These are phyloP conservation scores for Aspergillus chevalieri DNA, from an alignment of 2,329 filamentous ascomycete genomes.

Conservation along the genomic window DNA sequence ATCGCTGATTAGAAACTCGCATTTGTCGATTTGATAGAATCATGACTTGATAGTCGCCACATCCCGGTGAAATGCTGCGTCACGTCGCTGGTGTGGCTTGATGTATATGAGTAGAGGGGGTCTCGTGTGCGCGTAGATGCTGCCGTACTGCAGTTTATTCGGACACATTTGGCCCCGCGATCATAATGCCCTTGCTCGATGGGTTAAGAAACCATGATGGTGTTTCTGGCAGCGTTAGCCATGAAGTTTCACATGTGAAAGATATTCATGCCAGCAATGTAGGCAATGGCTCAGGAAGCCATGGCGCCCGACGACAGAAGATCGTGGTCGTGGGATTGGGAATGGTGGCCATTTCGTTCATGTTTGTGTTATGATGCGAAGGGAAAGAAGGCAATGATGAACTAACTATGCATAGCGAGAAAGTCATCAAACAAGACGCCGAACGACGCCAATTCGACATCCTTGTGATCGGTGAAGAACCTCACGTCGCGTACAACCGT, in stretches of 20 bases:
- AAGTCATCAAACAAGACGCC: conserved; percentile 76
- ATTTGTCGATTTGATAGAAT: conserved; percentile 12
- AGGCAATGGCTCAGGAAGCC: not conserved
- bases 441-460: conserved; percentile 71
- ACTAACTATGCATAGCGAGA: conserved; percentile 59
- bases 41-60: conserved; percentile 3
- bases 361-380: conserved; percentile 52
- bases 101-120: not conserved
- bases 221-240: conserved; percentile 15
- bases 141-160: conserved; percentile 2
- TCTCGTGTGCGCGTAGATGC: not conserved
- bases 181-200: conserved; percentile 26
- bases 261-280: conserved; percentile 2
- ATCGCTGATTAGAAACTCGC: conserved; percentile 9
- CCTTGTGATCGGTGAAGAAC: conserved; percentile 79
- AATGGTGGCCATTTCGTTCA: conserved; percentile 86
- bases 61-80: conserved; percentile 10
- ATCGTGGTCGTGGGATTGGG: conserved; percentile 81
- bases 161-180: not conserved
- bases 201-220: conserved; percentile 19
- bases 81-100: not conserved
- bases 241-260: conserved; percentile 5
- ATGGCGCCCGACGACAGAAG: conserved; percentile 45
- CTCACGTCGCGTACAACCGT: conserved; percentile 83
- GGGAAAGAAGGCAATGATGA: not conserved